Conservation (phyloP, 768 basidiomycete species). For the Suillus subluteus region DNA sequence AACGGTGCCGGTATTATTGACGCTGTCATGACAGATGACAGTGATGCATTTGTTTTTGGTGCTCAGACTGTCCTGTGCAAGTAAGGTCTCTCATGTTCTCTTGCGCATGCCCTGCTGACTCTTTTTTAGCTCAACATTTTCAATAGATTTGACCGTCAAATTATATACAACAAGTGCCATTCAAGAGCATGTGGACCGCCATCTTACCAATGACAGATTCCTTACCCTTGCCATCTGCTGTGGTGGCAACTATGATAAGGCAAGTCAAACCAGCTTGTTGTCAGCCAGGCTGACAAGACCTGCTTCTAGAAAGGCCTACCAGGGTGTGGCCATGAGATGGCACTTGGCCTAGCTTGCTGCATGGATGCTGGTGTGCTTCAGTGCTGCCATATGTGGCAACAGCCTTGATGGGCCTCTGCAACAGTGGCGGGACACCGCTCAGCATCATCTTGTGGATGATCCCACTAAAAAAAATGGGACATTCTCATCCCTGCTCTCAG, state of each 20-base stretch:
- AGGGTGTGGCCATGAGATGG: neutral
- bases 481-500: slow-evolving; percentile 1
- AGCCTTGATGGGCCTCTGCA: neutral
- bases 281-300: neutral
- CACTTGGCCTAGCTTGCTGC: neutral
- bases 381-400: neutral
- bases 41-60: slow-evolving; percentile 10
- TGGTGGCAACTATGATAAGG: neutral
- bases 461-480: slow-evolving; percentile 2
- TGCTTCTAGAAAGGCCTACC: neutral
- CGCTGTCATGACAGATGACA: slow-evolving; percentile 2
- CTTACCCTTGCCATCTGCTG: too few species aligned
- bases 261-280: neutral
- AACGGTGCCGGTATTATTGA: slow-evolving; percentile 5
- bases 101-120: neutral
- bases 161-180: too few species aligned
- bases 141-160: too few species aligned
- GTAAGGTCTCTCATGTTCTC: neutral
- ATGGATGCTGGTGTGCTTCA: neutral
- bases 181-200: too few species aligned
- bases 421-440: neutral
- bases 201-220: too few species aligned
- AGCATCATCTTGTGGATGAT: neutral
- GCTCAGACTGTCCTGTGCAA: slow-evolving; percentile 2
- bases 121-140: too few species aligned